Percentiles rank a stretch among this genome's conserved stretches.
phyloP scores from a whole-genome alignment of 192 early-diverging fungal genomes.

The Coemansia sp. region DNA sequence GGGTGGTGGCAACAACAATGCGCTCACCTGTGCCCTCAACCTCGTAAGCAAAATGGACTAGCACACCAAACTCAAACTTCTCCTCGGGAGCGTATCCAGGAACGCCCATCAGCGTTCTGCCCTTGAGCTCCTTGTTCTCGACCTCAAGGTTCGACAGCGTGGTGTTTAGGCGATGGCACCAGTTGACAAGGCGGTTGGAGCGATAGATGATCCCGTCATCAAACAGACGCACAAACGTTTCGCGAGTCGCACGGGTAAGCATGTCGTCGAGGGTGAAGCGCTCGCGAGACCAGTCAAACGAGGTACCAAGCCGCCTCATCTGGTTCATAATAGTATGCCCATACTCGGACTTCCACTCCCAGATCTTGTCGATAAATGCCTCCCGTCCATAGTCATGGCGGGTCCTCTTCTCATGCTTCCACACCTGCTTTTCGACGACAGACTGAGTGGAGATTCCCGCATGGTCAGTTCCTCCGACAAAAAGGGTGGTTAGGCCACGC shows the following conservation, averaged over 20 bases:
- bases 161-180: slow-evolving; percentile 95
- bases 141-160: slow-evolving; percentile 97
- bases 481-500: slow-evolving; percentile 93
- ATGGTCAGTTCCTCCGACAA: slow-evolving; percentile 93
- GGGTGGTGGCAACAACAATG: slow-evolving; percentile 95
- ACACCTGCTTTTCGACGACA: slow-evolving; percentile 95
- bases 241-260: slow-evolving; percentile 79
- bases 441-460: slow-evolving; percentile 97
- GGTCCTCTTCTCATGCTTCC: slow-evolving; percentile 78
- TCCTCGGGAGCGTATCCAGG: slow-evolving; percentile 91
- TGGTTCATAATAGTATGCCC: slow-evolving; percentile 83
- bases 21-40: slow-evolving; percentile 84
- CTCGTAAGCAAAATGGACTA: slow-evolving; percentile 92
- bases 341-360: slow-evolving; percentile 94
- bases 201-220: slow-evolving; percentile 96
- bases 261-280: slow-evolving; percentile 92
- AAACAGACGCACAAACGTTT: slow-evolving; percentile 93
- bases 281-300: slow-evolving; percentile 90
- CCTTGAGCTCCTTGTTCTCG: slow-evolving; percentile 84
- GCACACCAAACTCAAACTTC: slow-evolving; percentile 98
- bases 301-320: slow-evolving; percentile 84
- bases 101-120: slow-evolving; percentile 80
- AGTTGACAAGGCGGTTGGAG: slow-evolving; percentile 96
- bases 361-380: slow-evolving; percentile 81
- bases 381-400: slow-evolving; percentile 94